These are phyloP conservation scores for Capsaspora owczarzaki DNA, from an alignment of 78 protist genomes.

Conservation along the genomic window DNA sequence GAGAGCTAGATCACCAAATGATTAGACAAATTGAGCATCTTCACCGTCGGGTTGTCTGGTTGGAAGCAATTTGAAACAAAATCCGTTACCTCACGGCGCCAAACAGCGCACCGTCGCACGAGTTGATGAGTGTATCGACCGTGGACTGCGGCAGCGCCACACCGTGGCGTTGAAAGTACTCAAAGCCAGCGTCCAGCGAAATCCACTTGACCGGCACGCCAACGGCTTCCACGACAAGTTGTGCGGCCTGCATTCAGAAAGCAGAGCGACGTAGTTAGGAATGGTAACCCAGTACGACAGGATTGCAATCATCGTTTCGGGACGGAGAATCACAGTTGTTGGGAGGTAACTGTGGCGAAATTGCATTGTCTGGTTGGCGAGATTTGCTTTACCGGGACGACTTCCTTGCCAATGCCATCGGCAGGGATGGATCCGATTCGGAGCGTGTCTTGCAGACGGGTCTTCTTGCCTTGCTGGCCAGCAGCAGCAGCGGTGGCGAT, in stretches of 20 bases:
- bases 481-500: no score
- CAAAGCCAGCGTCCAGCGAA: constrained; percentile 33
- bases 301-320: no score
- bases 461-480: no score
- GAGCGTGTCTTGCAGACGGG: no score
- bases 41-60: no score
- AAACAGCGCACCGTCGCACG: constrained; percentile 25
- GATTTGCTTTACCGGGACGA: constrained; percentile 26
- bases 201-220: constrained; percentile 6
- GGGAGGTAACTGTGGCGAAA: no score
- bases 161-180: constrained; percentile 16
- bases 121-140: background rate
- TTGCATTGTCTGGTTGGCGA: no score
- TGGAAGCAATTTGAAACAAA: no score
- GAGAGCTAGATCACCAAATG: no score
- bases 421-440: constrained; percentile 39
- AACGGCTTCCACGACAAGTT: background rate
- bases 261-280: background rate
- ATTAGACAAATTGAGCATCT: no score
- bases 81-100: constrained; percentile 35
- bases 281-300: no score
- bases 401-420: constrained; percentile 51
- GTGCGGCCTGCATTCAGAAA: background rate
- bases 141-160: constrained; percentile 20
- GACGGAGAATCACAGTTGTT: no score